phyloP scores from a whole-genome alignment of 352 stramenopile genomes.

The Phytophthora cactorum region DNA sequence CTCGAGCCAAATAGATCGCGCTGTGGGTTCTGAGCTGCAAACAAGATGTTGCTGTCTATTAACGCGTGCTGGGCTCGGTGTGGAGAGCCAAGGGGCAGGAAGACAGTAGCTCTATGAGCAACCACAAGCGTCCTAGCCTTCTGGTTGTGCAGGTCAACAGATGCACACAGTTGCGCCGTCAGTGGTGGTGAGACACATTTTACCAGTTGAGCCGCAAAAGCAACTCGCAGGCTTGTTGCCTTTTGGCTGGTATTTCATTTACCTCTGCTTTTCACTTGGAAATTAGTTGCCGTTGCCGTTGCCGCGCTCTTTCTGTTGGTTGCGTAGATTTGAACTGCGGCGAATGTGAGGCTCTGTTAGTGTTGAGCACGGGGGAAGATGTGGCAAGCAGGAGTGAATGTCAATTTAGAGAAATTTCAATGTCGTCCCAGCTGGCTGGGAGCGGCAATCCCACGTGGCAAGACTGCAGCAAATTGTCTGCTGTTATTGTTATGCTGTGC shows the following conservation, averaged over 20 bases:
- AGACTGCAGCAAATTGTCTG: background rate
- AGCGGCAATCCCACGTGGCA: constrained; percentile 13
- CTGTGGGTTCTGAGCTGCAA: constrained; percentile 27
- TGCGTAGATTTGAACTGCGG: constrained; percentile 16
- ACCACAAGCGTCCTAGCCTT: constrained; percentile 19
- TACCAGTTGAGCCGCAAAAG: constrained; percentile 7
- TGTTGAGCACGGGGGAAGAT: constrained; percentile 19
- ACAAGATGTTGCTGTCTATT: constrained; percentile 22
- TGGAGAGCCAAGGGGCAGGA: background rate
- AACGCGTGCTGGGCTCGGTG: constrained; percentile 2
- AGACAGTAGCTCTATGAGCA: background rate
- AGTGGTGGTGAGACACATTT: constrained; percentile 29
- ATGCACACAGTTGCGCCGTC: constrained; percentile 18
- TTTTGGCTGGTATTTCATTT: constrained; percentile 5
- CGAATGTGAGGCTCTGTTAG: constrained; percentile 9
- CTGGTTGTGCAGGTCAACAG: constrained; percentile 9
- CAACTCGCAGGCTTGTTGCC: constrained; percentile 18
- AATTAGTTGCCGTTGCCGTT: constrained; percentile 1
- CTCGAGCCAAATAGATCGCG: constrained; percentile 11
- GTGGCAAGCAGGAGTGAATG: constrained; percentile 32
- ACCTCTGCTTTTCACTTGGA: background rate
- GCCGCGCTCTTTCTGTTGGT: background rate
- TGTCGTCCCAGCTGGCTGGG: constrained; percentile 27
- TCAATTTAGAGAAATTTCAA: constrained; percentile 26
- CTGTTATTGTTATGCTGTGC: background rate